Evolutionary conservation across 192 early-diverging fungal species (phyloP).

Genomic region (Linnemannia zychae): DNA sequence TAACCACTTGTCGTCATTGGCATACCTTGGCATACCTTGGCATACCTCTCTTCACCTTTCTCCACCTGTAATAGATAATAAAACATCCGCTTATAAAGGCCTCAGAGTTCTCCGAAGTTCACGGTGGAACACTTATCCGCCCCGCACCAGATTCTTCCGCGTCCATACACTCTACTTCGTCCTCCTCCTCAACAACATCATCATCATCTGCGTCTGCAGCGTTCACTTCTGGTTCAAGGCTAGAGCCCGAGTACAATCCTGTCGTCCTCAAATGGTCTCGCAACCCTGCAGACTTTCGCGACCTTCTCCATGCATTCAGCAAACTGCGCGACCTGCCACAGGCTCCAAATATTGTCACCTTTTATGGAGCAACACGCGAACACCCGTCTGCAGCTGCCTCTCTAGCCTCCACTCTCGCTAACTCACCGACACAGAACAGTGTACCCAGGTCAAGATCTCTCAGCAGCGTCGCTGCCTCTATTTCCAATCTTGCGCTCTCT

Average conservation of each 20-base stretch:
- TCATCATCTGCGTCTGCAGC: conserved; percentile 7
- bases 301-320: conserved; percentile 40
- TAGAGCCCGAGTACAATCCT: conserved; percentile 42
- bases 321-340: conserved; percentile 42
- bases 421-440: conserved; percentile 7
- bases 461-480: conserved; percentile 20
- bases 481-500: conserved; percentile 44
- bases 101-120: conserved; percentile 55
- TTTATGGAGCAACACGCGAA: conserved; percentile 52
- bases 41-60: not conserved
- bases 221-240: not conserved
- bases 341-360: conserved; percentile 42
- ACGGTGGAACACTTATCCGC: conserved; percentile 43
- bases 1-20: not conserved
- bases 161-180: conserved; percentile 37
- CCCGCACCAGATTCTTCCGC: conserved; percentile 24
- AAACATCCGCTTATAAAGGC: conserved; percentile 57
- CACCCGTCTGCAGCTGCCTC: conserved; percentile 28
- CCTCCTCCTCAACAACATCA: conserved; percentile 15
- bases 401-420: not conserved
- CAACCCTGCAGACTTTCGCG: conserved; percentile 50
- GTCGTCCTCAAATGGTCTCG: conserved; percentile 52
- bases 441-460: conserved; percentile 28
- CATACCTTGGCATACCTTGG: not conserved
- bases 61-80: conserved; percentile 29